Percentiles rank a stretch among this genome's conserved stretches.
Conservation (phyloP, 371 early-diverging fungal species). For the Mucor velutinosus region DNA sequence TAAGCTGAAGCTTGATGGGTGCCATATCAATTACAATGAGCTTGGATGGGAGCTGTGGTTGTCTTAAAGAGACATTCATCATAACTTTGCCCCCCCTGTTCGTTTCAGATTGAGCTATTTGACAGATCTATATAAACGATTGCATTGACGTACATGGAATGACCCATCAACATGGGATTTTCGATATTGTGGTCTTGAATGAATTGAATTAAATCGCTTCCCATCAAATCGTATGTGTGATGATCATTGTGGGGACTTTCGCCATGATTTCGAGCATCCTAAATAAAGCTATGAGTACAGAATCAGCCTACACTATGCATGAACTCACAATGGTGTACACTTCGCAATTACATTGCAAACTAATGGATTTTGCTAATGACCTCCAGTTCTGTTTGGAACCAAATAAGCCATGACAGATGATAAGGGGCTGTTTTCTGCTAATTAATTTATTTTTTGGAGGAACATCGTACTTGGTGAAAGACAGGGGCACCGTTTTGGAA, state of each 20-base stretch:
- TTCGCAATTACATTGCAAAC: conserved; percentile 56
- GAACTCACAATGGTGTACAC: conserved; percentile 63
- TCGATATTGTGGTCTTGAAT: conserved; percentile 59
- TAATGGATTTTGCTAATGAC: conserved; percentile 76
- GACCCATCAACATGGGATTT: conserved; percentile 75
- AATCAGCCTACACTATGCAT: neutral
- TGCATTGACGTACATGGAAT: conserved; percentile 68
- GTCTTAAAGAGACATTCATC: conserved; percentile 76
- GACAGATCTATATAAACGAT: neutral
- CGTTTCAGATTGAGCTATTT: neutral
- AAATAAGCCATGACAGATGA: conserved; percentile 88
- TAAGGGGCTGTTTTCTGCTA: conserved; percentile 41
- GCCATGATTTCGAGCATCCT: conserved; percentile 96
- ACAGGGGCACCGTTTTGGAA: conserved; percentile 20
- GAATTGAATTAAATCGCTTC: conserved; percentile 72
- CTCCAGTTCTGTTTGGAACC: conserved; percentile 96
- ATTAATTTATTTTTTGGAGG: neutral
- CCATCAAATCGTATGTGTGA: conserved; percentile 81
- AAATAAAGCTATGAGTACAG: neutral
- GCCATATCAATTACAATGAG: conserved; percentile 88
- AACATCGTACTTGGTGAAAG: conserved; percentile 26
- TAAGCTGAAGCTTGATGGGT: conserved; percentile 59
- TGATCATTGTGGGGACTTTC: conserved; percentile 73
- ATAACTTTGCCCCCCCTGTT: conserved; percentile 82
- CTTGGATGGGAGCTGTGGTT: conserved; percentile 57